Percentiles rank a stretch among this genome's conserved stretches.
phyloP scores from a whole-genome alignment of 176 grass and related monocot genomes.

The Oryza glaberrima region DNA sequence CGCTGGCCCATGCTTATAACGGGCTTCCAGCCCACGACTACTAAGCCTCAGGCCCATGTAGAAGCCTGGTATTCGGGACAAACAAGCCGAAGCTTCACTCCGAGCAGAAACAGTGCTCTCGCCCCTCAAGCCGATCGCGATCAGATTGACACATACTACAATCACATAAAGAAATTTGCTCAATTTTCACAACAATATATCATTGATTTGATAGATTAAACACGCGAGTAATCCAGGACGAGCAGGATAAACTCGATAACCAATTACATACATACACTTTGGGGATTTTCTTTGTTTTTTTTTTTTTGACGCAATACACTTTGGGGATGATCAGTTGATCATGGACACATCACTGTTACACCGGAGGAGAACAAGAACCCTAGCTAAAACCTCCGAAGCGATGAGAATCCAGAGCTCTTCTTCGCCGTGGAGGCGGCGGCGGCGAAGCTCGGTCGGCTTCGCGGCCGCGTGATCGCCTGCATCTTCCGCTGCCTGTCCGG shows the following conservation, averaged over 20 bases:
- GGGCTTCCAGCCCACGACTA: not conserved
- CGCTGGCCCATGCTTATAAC: not conserved
- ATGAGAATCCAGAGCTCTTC: not conserved
- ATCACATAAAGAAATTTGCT: not conserved
- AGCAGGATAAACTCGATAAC: too few species aligned
- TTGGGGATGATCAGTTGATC: not conserved
- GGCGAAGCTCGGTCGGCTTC: not conserved
- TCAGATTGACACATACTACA: too few species aligned
- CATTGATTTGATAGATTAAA: too few species aligned
- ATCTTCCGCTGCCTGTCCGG: not conserved
- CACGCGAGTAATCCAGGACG: too few species aligned
- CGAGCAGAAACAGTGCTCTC: too few species aligned
- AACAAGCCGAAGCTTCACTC: not conserved
- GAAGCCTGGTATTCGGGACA: not conserved
- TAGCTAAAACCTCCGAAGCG: not conserved
- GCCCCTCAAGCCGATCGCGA: too few species aligned
- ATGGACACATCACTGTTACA: not conserved
- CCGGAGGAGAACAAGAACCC: not conserved
- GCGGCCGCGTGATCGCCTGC: not conserved
- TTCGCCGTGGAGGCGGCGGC: not conserved
- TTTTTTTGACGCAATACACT: not conserved
- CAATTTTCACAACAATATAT: too few species aligned
- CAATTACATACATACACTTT: not conserved
- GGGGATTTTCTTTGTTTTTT: not conserved
- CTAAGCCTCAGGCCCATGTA: not conserved